Base-by-base conservation (phyloP, 371 early-diverging fungal species). In the Mucor mucedo region DNA sequence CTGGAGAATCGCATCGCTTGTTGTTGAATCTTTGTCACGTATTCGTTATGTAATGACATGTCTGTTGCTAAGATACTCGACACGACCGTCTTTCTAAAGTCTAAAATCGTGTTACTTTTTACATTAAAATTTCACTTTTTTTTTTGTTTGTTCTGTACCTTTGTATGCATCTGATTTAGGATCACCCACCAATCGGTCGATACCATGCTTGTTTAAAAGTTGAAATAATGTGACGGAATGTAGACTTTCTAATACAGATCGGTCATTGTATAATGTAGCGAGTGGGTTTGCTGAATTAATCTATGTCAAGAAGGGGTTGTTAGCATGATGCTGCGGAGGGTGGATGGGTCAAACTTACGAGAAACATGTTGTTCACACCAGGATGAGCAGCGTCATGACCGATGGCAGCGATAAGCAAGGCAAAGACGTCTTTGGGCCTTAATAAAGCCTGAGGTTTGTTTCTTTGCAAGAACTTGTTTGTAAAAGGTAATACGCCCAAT, bases 161-260 rank as follows among this genome's bases (percentile, higher is more conserved):
- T 72, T 69, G 63, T 71, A 78, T 30, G 58, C 52, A 2, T 53
- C 41, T 4, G 78, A 63, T 2, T 59, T 52, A 10, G 55, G 21
- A 6, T 59, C 65, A 16, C 71, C 75, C 13, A 71, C 32, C 16
- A 62, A 40, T 53, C 69, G 63, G 52, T 84, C 82, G 16, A 87
- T 77, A 7, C 84, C 85, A 66, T 85, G 83, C 58, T 85, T 84
- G 52, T 87, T 83, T 79, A 98, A 84, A 3, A 97, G 72, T 66
- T 89, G 86, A 72, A 93, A 94, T 44, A 95, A 83, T 5, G 93
- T 82, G 71, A 92, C 88, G 14, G 91, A 87, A 73, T 98, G 98
- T 76, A 93, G 93, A 78, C 93, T 94, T 75, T 98, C 98, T 8
- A 98, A 86, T 4, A 95, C 92, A 2, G 95, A 91, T 56, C 87